phyloP scores from a whole-genome alignment of 140 eudicot genomes.

The Flaveria floridana region DNA sequence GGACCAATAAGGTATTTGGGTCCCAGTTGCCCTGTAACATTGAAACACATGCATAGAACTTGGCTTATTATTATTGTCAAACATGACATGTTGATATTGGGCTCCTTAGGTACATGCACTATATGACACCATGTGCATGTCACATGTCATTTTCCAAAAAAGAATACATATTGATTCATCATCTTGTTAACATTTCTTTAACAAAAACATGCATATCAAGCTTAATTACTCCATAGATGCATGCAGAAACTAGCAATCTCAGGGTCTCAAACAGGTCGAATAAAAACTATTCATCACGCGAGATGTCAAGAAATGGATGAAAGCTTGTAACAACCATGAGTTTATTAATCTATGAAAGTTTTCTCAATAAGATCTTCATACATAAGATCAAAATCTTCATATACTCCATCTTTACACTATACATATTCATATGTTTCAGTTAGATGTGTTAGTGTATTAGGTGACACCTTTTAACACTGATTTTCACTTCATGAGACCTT shows the following conservation, averaged over 20 bases:
- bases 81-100: slow-evolving; percentile 35
- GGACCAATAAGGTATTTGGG: slow-evolving; percentile 26
- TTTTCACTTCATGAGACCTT: slow-evolving; percentile 32
- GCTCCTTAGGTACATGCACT: slow-evolving; percentile 28
- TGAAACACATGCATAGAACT: slow-evolving; percentile 33
- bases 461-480: slow-evolving; percentile 17
- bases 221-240: neutral
- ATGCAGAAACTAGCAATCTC: neutral
- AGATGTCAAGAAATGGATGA: neutral
- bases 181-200: neutral
- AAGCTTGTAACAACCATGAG: neutral
- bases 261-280: neutral
- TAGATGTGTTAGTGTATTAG: slow-evolving; percentile 34
- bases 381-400: slow-evolving; percentile 15
- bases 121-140: slow-evolving; percentile 28
- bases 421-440: slow-evolving; percentile 28
- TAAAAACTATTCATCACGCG: neutral
- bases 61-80: slow-evolving; percentile 34
- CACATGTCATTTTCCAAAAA: slow-evolving; percentile 29
- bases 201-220: neutral
- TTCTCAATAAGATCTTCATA: slow-evolving; percentile 22
- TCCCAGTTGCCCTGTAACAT: slow-evolving; percentile 27
- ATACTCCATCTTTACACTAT: slow-evolving; percentile 27
- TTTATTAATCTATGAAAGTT: slow-evolving; percentile 18
- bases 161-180: neutral